phyloP scores from a whole-genome alignment of 805 yeast genomes.

The Cyberlindnera galapagoensis region DNA sequence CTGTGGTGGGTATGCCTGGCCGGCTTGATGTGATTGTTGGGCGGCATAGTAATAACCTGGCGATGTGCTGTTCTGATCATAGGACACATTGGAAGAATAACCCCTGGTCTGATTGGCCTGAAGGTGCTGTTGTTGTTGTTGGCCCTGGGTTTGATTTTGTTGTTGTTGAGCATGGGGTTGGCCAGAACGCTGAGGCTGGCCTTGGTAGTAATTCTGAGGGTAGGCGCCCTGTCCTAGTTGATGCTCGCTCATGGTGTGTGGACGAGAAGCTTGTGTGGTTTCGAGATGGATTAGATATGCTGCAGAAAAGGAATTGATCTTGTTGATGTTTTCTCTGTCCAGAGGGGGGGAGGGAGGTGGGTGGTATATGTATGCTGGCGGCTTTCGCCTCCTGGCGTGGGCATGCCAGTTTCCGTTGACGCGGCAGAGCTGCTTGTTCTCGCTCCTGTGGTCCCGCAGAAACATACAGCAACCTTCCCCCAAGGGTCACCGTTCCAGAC shows the following conservation, averaged over 20 bases:
- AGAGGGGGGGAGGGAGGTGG: neutral
- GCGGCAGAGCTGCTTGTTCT: too few relatives aligned
- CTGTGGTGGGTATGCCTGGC: constrained; percentile 4
- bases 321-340: too few relatives aligned
- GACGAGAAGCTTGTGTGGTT: neutral
- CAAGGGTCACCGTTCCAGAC: too few relatives aligned
- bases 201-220: constrained; percentile 3
- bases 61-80: constrained; percentile 4
- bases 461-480: too few relatives aligned
- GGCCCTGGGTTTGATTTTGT: too few relatives aligned
- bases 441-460: too few relatives aligned
- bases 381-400: neutral
- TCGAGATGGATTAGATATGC: too few relatives aligned
- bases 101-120: constrained; percentile 12
- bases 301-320: too few relatives aligned
- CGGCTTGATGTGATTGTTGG: constrained; percentile 7
- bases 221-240: constrained; percentile 1
- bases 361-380: constrained; percentile 1
- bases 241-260: constrained; percentile 1
- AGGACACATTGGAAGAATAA: constrained; percentile 2
- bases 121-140: constrained; percentile 13
- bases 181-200: constrained; percentile 5
- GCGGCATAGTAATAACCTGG: constrained; percentile 1
- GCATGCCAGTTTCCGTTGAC: too few relatives aligned
- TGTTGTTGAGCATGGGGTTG: constrained; percentile 4